Evolutionary conservation across 2,329 filamentous ascomycete genomes (phyloP).

Genomic region (Eutypella sp.): DNA sequence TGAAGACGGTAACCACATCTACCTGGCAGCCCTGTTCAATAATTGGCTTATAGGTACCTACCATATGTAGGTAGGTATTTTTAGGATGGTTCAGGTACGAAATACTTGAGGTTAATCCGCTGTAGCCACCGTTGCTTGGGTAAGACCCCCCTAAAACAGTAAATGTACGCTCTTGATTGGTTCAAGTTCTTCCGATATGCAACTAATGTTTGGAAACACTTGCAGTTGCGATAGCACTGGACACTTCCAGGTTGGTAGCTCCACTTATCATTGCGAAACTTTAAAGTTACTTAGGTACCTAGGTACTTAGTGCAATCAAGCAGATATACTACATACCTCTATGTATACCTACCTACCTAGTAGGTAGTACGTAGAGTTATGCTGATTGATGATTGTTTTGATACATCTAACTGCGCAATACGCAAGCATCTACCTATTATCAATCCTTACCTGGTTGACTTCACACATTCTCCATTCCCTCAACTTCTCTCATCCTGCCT

Average conservation of each 20-base stretch:
- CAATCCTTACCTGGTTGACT: too few species aligned
- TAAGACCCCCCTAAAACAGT: not conserved
- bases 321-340: not conserved
- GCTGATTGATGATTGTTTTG: not conserved
- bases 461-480: not conserved
- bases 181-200: not conserved
- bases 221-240: too few species aligned
- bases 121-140: not conserved
- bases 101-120: not conserved
- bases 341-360: not conserved
- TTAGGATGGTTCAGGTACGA: not conserved
- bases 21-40: too few species aligned
- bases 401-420: constrained; percentile 1
- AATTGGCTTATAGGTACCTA: too few species aligned
- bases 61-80: not conserved
- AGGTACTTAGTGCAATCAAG: not conserved
- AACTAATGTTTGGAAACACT: too few species aligned
- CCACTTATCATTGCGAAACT: not conserved
- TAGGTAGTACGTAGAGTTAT: too few species aligned
- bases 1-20: too few species aligned
- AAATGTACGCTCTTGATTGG: not conserved
- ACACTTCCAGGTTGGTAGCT: too few species aligned
- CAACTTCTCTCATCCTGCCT: not conserved
- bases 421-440: too few species aligned
- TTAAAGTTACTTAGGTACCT: not conserved